Conservation (phyloP, 257 asterid genomes). For the Hygrophila difformis region DNA sequence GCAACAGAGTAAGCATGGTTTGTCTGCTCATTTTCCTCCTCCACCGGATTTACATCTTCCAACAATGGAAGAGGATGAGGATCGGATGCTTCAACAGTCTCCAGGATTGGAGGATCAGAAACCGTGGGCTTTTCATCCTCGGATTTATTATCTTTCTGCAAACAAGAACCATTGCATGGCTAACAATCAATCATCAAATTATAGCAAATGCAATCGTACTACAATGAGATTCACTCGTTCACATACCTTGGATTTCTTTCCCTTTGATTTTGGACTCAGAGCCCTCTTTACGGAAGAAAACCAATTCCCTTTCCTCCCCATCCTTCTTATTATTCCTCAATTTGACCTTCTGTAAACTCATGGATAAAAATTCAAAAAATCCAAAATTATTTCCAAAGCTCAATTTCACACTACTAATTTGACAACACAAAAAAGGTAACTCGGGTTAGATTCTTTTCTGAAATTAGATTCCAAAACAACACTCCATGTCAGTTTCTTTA, state of each 20-base stretch:
- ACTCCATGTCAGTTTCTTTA: no score
- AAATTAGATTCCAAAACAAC: no score
- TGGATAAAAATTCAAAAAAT: conserved; percentile 2
- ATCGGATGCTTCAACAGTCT: conserved; percentile 32
- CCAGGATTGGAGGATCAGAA: conserved; percentile 28
- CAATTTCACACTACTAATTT: no score
- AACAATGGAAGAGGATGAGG: conserved; percentile 36
- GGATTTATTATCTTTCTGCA: conserved; percentile 44
- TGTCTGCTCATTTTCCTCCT: conserved; percentile 53
- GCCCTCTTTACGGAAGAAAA: conserved; percentile 84
- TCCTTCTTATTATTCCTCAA: conserved; percentile 42
- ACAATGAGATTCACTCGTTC: conserved; percentile 1
- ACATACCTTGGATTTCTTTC: conserved; percentile 41
- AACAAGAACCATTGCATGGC: neutral
- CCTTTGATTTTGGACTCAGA: conserved; percentile 66
- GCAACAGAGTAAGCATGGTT: conserved; percentile 62
- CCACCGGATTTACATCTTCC: conserved; percentile 48
- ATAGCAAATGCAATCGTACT: conserved; percentile 1
- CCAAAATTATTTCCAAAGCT: conserved; percentile 12
- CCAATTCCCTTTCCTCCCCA: conserved; percentile 93
- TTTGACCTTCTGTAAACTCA: conserved; percentile 18
- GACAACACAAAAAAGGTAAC: no score
- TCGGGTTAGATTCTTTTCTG: no score
- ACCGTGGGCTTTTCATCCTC: conserved; percentile 42
- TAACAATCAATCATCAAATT: conserved; percentile 4